These are phyloP conservation scores for Trichoderma erinaceum DNA, from an alignment of 495 filamentous ascomycete species.

Conservation along the genomic window DNA sequence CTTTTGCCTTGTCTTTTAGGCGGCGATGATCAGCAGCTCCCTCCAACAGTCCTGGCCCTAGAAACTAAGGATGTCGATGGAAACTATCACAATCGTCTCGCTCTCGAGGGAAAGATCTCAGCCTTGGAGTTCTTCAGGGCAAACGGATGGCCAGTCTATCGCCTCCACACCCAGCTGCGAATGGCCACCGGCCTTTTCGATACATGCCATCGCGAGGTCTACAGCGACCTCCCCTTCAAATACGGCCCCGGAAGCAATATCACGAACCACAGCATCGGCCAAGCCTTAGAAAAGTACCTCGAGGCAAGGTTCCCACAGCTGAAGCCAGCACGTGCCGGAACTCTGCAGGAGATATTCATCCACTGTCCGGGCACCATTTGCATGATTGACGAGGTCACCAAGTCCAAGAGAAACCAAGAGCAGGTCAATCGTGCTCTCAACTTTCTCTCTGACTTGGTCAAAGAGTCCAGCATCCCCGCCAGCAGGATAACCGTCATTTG, in stretches of 20 bases:
- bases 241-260: too few species aligned
- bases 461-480: background rate
- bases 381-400: background rate
- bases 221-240: too few species aligned
- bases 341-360: slow-evolving; percentile 14
- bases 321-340: background rate
- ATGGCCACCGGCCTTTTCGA: slow-evolving; percentile 21
- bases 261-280: too few species aligned
- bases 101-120: slow-evolving; percentile 13
- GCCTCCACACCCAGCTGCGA: slow-evolving; percentile 16
- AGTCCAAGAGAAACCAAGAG: slow-evolving; percentile 6
- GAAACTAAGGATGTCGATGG: slow-evolving; percentile 6
- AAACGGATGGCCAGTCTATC: slow-evolving; percentile 18
- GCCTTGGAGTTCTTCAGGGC: slow-evolving; percentile 12
- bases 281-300: too few species aligned
- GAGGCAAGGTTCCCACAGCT: background rate
- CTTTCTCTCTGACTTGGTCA: slow-evolving; percentile 17
- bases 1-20: slow-evolving; percentile 16
- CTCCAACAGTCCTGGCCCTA: slow-evolving; percentile 7
- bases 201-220: background rate
- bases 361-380: slow-evolving; percentile 15
- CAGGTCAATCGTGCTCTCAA: slow-evolving; percentile 17
- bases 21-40: slow-evolving; percentile 17
- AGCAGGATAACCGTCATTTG: slow-evolving; percentile 14
- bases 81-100: slow-evolving; percentile 8